Evolutionary conservation across 1,284 basidiomycete genomes (phyloP), one percentile per base, ranked within the genome.

Genomic region (Coniferiporia sulphurascens): DNA sequence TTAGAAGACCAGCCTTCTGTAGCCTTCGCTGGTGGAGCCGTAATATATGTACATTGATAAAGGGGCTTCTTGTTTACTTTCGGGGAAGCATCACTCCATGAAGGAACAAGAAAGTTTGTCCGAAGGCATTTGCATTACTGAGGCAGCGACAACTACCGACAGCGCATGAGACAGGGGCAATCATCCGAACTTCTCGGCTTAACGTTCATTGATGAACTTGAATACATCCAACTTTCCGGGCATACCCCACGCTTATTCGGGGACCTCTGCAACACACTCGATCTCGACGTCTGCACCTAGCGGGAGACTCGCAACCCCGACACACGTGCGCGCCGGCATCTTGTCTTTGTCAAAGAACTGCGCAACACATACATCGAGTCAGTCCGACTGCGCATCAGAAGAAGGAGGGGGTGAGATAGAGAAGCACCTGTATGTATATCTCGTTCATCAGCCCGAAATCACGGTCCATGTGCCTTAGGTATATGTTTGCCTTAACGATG

Each of bases 221-320:
- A 27, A 27, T 27, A 27, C 27, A 27, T 5, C 5, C 27, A 27
- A 27, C 27, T 27, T 27, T 27, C 27, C 5, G 27, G 27, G 27
- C 27, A 27, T 5, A 27, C 27, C 3, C 2, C 5, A 27, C 27
- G 27, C 27, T 27, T 27, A 46, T 27, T 54, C 48, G 9, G 69
- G 66, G 52, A 82, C 70, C 54, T 80, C 78, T 6, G 85, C 85
- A 41, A 83, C 75, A 63, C 84, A 86, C 66, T 88, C 86, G 48
- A 88, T 82, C 73, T 87, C 85, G 35, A 88, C 78, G 61, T 78
- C 78, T 2, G 83, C 85, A 10, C 81, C 81, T 54, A 83, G 64
- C 0, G 86, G 84, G 13, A 89, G 76, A 19, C 76, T 70, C 2
- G 76, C 78, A 15, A 88, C 86, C 3, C 84, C 85, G 45, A 89